Evolutionary conservation across 768 basidiomycete genomes (phyloP).

Genomic region (Fomitopsis pulvina): DNA sequence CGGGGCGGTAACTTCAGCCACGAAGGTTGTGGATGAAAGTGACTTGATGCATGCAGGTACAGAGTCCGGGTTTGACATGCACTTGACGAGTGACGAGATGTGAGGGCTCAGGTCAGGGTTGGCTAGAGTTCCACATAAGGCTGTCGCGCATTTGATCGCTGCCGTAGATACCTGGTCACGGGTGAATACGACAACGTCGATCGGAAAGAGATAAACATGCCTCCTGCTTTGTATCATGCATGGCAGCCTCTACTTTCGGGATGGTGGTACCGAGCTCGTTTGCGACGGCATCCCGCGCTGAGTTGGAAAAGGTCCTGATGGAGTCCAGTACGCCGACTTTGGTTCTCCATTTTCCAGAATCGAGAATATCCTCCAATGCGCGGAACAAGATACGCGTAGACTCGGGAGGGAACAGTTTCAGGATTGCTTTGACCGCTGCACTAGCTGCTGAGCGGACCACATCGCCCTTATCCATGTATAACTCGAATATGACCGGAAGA

Average conservation of each 20-base stretch:
- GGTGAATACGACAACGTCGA: neutral
- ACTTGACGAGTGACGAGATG: constrained; percentile 83
- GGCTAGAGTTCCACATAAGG: constrained; percentile 83
- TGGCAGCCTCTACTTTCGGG: constrained; percentile 80
- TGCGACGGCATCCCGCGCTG: constrained; percentile 73
- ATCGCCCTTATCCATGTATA: constrained; percentile 92
- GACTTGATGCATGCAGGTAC: constrained; percentile 94
- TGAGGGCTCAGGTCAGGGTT: constrained; percentile 91
- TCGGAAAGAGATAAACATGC: constrained; percentile 33
- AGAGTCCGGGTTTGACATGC: constrained; percentile 86
- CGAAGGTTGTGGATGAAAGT: constrained; percentile 91
- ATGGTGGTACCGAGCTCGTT: constrained; percentile 74
- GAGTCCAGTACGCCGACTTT: constrained; percentile 93
- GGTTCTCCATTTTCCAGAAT: constrained; percentile 86
- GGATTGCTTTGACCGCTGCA: constrained; percentile 73
- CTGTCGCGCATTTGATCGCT: constrained; percentile 84
- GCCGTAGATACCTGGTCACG: constrained; percentile 66
- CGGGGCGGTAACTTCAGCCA: constrained; percentile 95
- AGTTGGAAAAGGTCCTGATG: constrained; percentile 64
- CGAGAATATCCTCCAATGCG: constrained; percentile 65
- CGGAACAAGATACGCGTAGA: constrained; percentile 63
- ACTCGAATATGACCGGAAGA: constrained; percentile 71
- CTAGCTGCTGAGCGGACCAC: constrained; percentile 81
- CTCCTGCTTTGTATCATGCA: constrained; percentile 97
- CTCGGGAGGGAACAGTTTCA: constrained; percentile 82